Base-by-base conservation (phyloP, 2,329 filamentous ascomycete genomes). In the Ophiostoma populinum region DNA sequence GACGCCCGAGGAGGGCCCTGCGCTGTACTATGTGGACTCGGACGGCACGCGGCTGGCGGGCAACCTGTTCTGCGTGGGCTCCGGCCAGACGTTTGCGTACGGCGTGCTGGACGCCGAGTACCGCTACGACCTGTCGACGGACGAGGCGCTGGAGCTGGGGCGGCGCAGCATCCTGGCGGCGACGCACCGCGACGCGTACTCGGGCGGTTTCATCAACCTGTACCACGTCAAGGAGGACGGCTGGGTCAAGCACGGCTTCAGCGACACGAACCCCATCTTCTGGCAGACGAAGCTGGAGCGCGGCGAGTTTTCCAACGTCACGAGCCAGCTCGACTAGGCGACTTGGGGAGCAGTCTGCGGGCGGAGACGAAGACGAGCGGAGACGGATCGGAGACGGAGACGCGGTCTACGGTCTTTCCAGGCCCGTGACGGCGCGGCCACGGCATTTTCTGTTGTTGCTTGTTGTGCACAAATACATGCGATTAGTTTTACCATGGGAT, bases 141-240 rank as follows among this genome's bases (percentile, higher is more conserved):
- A 92, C 55, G 86, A 90, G 47, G 90, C 90, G 31, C 68, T 98
- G 44, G 83, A 90, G 62, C 68, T 98, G 41, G 90, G 87, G 39
- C 74, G 79, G 52, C 70, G 90, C 53, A 92, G 83, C 61, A 98
- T 98, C 53, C 62, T 98, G 46, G 90, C 90, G 24, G 90, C 90
- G 37, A 95, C 87, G 41, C 90, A 98, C 62, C 72, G 90, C 54
- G 90, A 98, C 56, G 90, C 90, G n/a, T 98, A 80, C 70, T 95
- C 90, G 17, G 90, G 90, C 65, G 90, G 90, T 46, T 95, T 74
- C 63, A 94, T 98, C 69, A 98, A 98, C 64, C 56, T 95, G 53
- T 98, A 98, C 62, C 90, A 98, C 53, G 86, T 98, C 55, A 94
- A 94, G 75, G 87, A 98, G 65, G 79, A 85, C 44, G 90, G 90